Conservation (phyloP, 495 filamentous ascomycete species). For the Aspergillus haitiensis region DNA sequence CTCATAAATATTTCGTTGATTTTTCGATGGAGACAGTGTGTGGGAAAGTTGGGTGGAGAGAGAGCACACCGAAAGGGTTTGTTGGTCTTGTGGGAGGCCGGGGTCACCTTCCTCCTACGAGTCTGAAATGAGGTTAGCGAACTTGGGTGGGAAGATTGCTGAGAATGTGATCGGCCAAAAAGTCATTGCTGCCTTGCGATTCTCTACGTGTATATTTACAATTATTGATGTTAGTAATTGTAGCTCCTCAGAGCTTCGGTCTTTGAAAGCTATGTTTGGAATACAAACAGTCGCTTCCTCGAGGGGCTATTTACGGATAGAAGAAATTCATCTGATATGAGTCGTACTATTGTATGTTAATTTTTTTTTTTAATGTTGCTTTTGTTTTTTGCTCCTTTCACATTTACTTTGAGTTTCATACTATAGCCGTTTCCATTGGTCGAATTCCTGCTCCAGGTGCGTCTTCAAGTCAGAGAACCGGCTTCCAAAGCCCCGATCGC, state of each 20-base stretch:
- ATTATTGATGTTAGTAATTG: constrained; percentile 21
- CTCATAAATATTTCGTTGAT: constrained; percentile 26
- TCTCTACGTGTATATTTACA: constrained; percentile 38
- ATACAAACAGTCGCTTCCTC: constrained; percentile 12
- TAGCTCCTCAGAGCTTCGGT: constrained; percentile 15
- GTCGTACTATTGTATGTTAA: too few species aligned
- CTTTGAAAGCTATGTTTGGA: constrained; percentile 14
- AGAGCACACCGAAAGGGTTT: constrained; percentile 11
- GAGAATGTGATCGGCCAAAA: constrained; percentile 32
- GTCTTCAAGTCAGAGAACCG: constrained; percentile 70
- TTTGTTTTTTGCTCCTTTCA: too few species aligned
- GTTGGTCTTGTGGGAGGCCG: constrained; percentile 5
- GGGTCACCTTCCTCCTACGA: constrained; percentile 5
- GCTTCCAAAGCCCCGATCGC: constrained; percentile 70
- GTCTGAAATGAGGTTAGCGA: constrained; percentile 14
- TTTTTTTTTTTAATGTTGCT: too few species aligned
- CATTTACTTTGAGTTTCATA: too few species aligned
- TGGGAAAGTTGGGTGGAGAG: constrained; percentile 6
- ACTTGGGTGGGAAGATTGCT: constrained; percentile 24
- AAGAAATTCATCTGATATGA: background rate
- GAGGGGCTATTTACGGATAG: background rate
- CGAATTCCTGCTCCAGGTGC: constrained; percentile 80
- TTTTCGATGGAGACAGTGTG: constrained; percentile 1
- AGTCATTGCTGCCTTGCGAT: constrained; percentile 22
- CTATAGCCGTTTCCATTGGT: constrained; percentile 72